phyloP scores from a whole-genome alignment of 352 stramenopile species.

The Globisporangium viniferum region DNA sequence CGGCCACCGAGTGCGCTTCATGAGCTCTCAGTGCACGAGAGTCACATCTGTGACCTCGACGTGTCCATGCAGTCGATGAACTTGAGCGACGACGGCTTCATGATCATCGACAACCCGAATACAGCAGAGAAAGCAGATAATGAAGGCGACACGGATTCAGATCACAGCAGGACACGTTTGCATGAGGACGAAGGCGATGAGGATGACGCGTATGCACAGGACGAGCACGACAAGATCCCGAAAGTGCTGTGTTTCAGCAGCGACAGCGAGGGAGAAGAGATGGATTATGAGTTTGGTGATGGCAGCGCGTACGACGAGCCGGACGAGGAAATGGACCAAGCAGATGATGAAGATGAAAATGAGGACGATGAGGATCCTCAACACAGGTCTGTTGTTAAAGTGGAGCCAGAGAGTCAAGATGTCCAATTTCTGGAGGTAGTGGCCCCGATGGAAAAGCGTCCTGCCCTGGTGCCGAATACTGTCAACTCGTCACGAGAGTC shows the following conservation, averaged over 20 bases:
- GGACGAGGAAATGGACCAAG: constrained; percentile 13
- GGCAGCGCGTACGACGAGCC: neutral
- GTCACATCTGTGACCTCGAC: constrained; percentile 35
- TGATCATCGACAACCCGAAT: constrained; percentile 7
- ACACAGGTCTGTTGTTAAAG: constrained; percentile 12
- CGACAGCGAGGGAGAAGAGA: constrained; percentile 32
- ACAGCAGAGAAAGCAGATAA: neutral
- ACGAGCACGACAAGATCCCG: constrained; percentile 26
- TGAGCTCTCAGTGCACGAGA: constrained; percentile 7
- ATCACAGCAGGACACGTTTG: constrained; percentile 10
- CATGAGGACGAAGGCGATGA: constrained; percentile 25
- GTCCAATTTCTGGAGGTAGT: constrained; percentile 1
- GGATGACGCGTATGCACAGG: constrained; percentile 19
- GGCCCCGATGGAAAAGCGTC: neutral
- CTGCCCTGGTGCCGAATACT: neutral
- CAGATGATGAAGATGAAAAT: neutral
- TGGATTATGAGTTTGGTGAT: constrained; percentile 19
- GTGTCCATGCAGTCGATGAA: constrained; percentile 75
- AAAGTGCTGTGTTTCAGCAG: constrained; percentile 43
- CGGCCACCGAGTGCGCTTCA: neutral
- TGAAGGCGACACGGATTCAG: neutral
- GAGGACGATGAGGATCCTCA: neutral
- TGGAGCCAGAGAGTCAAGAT: constrained; percentile 9
- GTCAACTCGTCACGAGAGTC: constrained; percentile 12
- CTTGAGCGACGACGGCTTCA: constrained; percentile 43